Evolutionary conservation across 805 yeast species (phyloP).

Genomic region (Saccharomyces eubayanus): DNA sequence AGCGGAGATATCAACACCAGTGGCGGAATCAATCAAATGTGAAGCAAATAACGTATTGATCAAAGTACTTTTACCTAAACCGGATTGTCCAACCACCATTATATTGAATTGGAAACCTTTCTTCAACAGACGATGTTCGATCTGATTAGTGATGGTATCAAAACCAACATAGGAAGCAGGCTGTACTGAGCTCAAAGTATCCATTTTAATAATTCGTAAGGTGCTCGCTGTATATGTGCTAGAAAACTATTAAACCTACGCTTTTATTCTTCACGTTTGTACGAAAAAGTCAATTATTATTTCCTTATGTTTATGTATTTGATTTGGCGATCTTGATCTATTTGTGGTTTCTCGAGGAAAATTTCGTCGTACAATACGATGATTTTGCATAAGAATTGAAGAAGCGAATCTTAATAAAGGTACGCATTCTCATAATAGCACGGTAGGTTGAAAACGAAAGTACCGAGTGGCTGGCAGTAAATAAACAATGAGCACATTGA

Average conservation of each 20-base stretch:
- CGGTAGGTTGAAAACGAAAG: not conserved
- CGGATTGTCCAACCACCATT: slow-evolving; percentile 90
- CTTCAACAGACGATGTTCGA: slow-evolving; percentile 83
- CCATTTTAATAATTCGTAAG: not conserved
- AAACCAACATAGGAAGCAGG: slow-evolving; percentile 88
- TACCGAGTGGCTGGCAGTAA: not conserved
- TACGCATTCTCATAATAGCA: not conserved
- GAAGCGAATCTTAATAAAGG: not conserved
- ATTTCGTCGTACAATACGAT: not conserved
- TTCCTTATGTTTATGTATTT: not conserved
- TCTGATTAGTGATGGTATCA: slow-evolving; percentile 92
- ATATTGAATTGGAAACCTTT: slow-evolving; percentile 91
- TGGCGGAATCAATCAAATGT: slow-evolving; percentile 55
- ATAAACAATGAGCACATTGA: not conserved
- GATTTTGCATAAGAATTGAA: not conserved
- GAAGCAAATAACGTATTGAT: slow-evolving; percentile 86
- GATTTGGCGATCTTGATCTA: not conserved
- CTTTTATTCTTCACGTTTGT: not conserved
- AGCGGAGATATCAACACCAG: slow-evolving; percentile 57
- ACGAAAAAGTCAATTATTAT: not conserved
- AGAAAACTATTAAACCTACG: not conserved
- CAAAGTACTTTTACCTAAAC: slow-evolving; percentile 89
- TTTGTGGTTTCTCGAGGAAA: not conserved
- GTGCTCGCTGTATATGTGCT: not conserved
- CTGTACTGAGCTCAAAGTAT: slow-evolving; percentile 18